Conservation (phyloP, 2,329 filamentous ascomycete species). For the Sclerotinia trifoliorum region DNA sequence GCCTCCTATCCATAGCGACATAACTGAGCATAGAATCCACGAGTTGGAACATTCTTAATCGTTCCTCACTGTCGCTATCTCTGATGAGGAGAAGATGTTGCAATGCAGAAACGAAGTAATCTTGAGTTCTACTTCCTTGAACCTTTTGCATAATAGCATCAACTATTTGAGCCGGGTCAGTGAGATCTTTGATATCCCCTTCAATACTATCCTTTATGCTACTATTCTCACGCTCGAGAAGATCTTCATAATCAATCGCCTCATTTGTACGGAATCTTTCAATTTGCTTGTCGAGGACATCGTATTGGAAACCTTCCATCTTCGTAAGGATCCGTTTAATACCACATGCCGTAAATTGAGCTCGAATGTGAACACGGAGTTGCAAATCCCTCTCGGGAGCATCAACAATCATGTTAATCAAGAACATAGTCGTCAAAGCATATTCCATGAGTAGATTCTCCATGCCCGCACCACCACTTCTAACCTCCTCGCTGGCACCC, state of each 20-base stretch:
- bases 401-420: slow-evolving; percentile 96
- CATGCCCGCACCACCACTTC: slow-evolving; percentile 95
- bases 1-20: slow-evolving; percentile 92
- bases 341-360: slow-evolving; percentile 93
- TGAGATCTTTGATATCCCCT: slow-evolving; percentile 80
- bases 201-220: slow-evolving; percentile 76
- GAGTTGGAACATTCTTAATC: slow-evolving; percentile 92
- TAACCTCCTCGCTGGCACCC: slow-evolving; percentile 91
- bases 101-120: slow-evolving; percentile 93
- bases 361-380: slow-evolving; percentile 87
- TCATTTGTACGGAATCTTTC: slow-evolving; percentile 91
- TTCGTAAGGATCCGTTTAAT: slow-evolving; percentile 92
- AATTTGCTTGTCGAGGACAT: slow-evolving; percentile 97
- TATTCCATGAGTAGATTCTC: slow-evolving; percentile 99
- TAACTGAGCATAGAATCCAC: slow-evolving; percentile 99
- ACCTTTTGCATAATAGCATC: slow-evolving; percentile 89
- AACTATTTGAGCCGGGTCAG: slow-evolving; percentile 87
- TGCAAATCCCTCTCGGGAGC: slow-evolving; percentile 86
- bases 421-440: slow-evolving; percentile 86
- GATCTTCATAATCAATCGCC: slow-evolving; percentile 96
- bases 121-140: slow-evolving; percentile 78
- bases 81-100: slow-evolving; percentile 93
- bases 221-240: slow-evolving; percentile 85
- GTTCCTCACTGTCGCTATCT: slow-evolving; percentile 88
- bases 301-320: slow-evolving; percentile 98